Evolutionary conservation across 768 basidiomycete genomes (phyloP).

Genomic region (Xanthoconium stramineum): DNA sequence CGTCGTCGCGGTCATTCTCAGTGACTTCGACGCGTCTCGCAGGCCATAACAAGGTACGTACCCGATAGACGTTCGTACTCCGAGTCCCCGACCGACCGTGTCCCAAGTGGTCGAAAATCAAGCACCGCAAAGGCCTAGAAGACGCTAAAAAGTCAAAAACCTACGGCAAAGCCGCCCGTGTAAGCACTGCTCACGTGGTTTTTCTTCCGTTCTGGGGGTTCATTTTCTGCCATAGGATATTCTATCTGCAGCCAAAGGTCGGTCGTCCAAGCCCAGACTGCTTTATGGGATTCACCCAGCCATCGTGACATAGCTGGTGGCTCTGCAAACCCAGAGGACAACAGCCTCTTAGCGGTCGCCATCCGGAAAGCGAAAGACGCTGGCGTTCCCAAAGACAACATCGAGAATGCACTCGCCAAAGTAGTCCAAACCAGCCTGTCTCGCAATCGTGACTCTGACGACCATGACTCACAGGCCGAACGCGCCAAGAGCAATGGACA

Average conservation of each 20-base stretch:
- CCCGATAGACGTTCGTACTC: not conserved
- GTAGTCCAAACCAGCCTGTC: conserved; percentile 29
- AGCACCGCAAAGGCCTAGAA: conserved; percentile 62
- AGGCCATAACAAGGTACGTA: conserved; percentile 41
- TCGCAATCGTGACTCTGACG: not conserved
- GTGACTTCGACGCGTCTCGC: conserved; percentile 25
- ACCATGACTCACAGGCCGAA: conserved; percentile 36
- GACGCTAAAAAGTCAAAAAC: conserved; percentile 58
- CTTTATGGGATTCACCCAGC: not conserved
- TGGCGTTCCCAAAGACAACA: conserved; percentile 68
- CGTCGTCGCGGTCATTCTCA: conserved; percentile 24
- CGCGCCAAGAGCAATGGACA: conserved; percentile 49
- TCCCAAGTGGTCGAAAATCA: conserved; percentile 72
- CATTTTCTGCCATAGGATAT: conserved; percentile 52
- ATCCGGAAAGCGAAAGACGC: conserved; percentile 54
- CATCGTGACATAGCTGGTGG: conserved; percentile 44
- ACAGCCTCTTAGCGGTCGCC: conserved; percentile 49
- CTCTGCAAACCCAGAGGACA: conserved; percentile 52
- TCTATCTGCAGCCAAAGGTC: conserved; percentile 56
- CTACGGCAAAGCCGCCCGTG: conserved; percentile 54
- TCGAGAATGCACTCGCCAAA: conserved; percentile 58
- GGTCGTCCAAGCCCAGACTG: conserved; percentile 9
- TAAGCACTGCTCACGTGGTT: conserved; percentile 31
- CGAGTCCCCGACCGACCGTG: conserved; percentile 4
- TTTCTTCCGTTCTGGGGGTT: not conserved